Conservation (phyloP, 1,139 yeast species). For the Yamadazyma mexicana region DNA sequence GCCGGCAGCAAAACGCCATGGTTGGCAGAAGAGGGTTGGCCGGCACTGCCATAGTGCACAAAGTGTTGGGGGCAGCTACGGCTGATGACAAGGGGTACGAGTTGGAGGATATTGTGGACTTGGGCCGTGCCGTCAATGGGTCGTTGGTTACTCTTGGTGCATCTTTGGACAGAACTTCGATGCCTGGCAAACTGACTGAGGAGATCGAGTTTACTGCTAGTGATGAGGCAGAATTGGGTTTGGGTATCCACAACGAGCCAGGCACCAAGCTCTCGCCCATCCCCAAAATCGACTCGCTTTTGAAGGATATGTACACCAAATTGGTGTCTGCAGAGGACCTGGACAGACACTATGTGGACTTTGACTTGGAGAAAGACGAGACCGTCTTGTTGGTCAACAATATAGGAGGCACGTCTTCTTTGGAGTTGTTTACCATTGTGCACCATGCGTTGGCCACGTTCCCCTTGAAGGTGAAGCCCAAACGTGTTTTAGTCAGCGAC, state of each 20-base stretch:
- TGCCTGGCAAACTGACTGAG: constrained; percentile 70
- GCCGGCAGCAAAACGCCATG: constrained; percentile 78
- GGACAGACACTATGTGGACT: constrained; percentile 73
- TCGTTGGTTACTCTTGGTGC: constrained; percentile 86
- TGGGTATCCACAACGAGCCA: constrained; percentile 96
- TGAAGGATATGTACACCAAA: constrained; percentile 53
- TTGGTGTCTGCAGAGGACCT: constrained; percentile 53
- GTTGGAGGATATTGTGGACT: constrained; percentile 36
- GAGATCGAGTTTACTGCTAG: constrained; percentile 43
- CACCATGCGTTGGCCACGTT: constrained; percentile 46
- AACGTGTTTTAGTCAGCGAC: constrained; percentile 67
- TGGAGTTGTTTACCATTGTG: constrained; percentile 71
- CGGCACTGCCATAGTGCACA: constrained; percentile 86
- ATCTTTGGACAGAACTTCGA: constrained; percentile 84
- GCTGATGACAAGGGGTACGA: constrained; percentile 31
- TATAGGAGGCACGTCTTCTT: constrained; percentile 80
- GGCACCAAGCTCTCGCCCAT: constrained; percentile 75
- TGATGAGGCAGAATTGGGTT: constrained; percentile 81
- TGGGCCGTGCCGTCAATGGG: constrained; percentile 62
- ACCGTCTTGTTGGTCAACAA: constrained; percentile 72
- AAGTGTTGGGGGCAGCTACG: constrained; percentile 77
- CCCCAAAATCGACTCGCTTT: constrained; percentile 60
- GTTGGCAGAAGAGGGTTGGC: constrained; percentile 95
- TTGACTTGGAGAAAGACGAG: constrained; percentile 57
- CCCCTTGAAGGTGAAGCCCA: constrained; percentile 54